phyloP scores from a whole-genome alignment of 2,329 filamentous ascomycete genomes.

The Penicillium sclerotiorum region DNA sequence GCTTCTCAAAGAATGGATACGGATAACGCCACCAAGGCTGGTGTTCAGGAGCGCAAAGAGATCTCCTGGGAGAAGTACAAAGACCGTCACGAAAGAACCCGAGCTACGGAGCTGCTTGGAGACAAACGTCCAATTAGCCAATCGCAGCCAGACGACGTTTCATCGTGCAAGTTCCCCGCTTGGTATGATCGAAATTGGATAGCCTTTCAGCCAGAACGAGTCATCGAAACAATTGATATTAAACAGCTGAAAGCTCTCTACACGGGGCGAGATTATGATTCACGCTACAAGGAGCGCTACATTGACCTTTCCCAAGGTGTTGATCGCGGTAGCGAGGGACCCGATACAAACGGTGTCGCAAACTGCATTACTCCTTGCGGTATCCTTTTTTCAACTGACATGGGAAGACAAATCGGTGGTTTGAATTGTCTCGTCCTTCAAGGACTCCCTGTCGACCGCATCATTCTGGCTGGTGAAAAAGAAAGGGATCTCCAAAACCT shows the following conservation, averaged over 20 bases:
- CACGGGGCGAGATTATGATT: slow-evolving; percentile 63
- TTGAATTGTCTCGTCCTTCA: slow-evolving; percentile 67
- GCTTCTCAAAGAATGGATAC: slow-evolving; percentile 54
- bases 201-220: slow-evolving; percentile 57
- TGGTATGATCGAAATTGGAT: slow-evolving; percentile 58
- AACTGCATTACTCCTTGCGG: slow-evolving; percentile 71
- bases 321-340: slow-evolving; percentile 58
- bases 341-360: slow-evolving; percentile 56
- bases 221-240: slow-evolving; percentile 69
- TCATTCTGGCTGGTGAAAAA: slow-evolving; percentile 66
- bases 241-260: slow-evolving; percentile 55
- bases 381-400: slow-evolving; percentile 61
- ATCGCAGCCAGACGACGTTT: slow-evolving; percentile 58
- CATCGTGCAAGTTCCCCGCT: slow-evolving; percentile 58
- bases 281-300: slow-evolving; percentile 57
- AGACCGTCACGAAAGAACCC: slow-evolving; percentile 60
- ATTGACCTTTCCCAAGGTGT: slow-evolving; percentile 75
- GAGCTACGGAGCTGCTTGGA: slow-evolving; percentile 56
- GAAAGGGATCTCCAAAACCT: slow-evolving; percentile 67
- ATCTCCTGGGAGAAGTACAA: slow-evolving; percentile 51
- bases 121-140: slow-evolving; percentile 60
- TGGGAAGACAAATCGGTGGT: slow-evolving; percentile 63
- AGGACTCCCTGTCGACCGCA: slow-evolving; percentile 64
- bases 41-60: slow-evolving; percentile 26
- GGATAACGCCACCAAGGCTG: too few relatives aligned